These are phyloP conservation scores for Fusarium mangiferae DNA, from an alignment of 2,329 filamentous ascomycete genomes.

Conservation along the genomic window DNA sequence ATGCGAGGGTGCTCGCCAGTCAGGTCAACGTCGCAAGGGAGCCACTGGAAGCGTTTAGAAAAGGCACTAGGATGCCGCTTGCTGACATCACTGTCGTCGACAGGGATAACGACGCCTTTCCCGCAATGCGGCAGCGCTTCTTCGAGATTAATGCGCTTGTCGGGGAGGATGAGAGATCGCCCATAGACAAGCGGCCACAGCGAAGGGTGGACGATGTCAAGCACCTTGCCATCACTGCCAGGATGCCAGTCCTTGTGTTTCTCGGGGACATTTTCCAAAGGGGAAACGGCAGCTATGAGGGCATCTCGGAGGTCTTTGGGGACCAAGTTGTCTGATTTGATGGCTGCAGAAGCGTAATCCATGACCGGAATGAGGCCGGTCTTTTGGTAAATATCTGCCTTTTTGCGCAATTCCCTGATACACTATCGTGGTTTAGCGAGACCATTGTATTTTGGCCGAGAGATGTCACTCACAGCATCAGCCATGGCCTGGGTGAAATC, in stretches of 20 bases:
- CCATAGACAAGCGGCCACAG: slow-evolving; percentile 42
- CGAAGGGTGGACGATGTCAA: slow-evolving; percentile 38
- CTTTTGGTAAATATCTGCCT: slow-evolving; percentile 48
- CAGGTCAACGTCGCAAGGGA: slow-evolving; percentile 62
- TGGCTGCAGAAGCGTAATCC: slow-evolving; percentile 46
- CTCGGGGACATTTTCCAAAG: slow-evolving; percentile 63
- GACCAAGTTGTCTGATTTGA: slow-evolving; percentile 51
- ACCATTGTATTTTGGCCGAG: neutral
- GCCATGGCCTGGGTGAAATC: slow-evolving; percentile 48
- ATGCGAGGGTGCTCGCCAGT: slow-evolving; percentile 52
- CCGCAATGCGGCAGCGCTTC: slow-evolving; percentile 50
- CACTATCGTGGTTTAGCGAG: slow-evolving; percentile 39
- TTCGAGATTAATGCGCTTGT: slow-evolving; percentile 50
- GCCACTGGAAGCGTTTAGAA: slow-evolving; percentile 53
- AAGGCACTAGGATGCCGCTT: neutral
- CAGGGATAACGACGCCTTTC: slow-evolving; percentile 45
- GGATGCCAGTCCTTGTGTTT: slow-evolving; percentile 49
- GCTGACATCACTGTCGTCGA: neutral
- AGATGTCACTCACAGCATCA: slow-evolving; percentile 39
- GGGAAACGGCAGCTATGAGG: slow-evolving; percentile 56
- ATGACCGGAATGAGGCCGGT: slow-evolving; percentile 49
- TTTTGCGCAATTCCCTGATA: slow-evolving; percentile 48
- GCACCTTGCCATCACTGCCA: slow-evolving; percentile 28
- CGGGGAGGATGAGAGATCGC: slow-evolving; percentile 48
- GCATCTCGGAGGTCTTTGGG: slow-evolving; percentile 42